Evolutionary conservation across 2,329 filamentous ascomycete genomes (phyloP).

Genomic region (Fusarium drepaniforme): DNA sequence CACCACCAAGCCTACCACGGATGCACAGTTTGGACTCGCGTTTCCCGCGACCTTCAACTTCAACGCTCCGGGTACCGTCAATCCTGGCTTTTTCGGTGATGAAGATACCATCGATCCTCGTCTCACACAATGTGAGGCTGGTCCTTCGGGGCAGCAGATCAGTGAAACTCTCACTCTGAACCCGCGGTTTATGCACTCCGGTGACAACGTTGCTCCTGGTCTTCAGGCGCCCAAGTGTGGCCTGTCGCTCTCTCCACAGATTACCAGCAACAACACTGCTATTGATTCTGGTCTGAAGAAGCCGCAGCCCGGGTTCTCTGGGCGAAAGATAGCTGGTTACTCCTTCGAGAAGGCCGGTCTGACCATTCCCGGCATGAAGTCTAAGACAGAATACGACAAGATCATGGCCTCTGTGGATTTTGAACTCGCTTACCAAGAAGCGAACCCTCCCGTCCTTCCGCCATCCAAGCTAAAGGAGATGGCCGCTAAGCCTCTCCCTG

Average conservation of each 20-base stretch:
- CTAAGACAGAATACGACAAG: background rate
- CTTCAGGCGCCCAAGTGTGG: background rate
- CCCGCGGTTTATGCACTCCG: background rate
- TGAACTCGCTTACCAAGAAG: slow-evolving; percentile 39
- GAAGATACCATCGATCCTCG: background rate
- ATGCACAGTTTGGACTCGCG: background rate
- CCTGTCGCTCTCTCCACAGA: background rate
- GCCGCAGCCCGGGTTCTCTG: background rate
- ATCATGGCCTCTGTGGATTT: slow-evolving; percentile 31
- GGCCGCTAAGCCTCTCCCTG: slow-evolving; percentile 42
- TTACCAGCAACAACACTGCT: background rate
- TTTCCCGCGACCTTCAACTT: background rate
- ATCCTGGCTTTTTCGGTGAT: background rate
- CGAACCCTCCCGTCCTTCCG: slow-evolving; percentile 46
- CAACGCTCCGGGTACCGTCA: background rate
- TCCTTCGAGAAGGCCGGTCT: slow-evolving; percentile 31
- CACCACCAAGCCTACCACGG: background rate
- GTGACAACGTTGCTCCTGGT: too few species aligned
- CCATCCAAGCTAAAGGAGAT: slow-evolving; percentile 37
- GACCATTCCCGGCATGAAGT: slow-evolving; percentile 22
- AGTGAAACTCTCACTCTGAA: background rate
- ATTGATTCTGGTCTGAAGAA: background rate
- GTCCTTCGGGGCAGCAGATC: background rate
- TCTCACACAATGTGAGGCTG: background rate
- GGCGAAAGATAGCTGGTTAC: background rate